Base-by-base conservation (phyloP, 176 grass and related monocot species). In the Cocos nucifera region DNA sequence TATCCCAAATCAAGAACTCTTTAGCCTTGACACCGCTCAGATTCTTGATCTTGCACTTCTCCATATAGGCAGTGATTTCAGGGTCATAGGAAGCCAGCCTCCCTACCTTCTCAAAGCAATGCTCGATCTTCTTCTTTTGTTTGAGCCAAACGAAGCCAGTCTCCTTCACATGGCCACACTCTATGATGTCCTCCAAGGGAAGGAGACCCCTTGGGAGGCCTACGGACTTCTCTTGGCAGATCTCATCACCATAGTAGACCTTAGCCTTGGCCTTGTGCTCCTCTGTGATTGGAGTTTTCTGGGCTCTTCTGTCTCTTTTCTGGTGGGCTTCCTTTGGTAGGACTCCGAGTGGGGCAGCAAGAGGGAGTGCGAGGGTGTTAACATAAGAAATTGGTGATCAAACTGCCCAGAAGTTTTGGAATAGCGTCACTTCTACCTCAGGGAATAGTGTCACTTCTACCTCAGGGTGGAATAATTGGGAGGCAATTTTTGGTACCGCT, bases 131-230 rank as follows among this genome's bases (percentile, higher is more conserved):
- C 23, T 23, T 74, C 79, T 76, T 79, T 77, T 91, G 93, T 63
- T 59, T 79, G 0, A 88, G 81, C 93, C 87, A 97, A 49, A 97
- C 81, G 52, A 88, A 97, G 0, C 83, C 84, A 0, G 87, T 88
- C 78, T 88, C 86, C 86, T 87, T 75, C 9, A 88, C 75, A 69
- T 87, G 78, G 4, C 87, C 93, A 39, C 93, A 97, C 84, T 91
- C 87, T 10, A 85, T 24, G 63, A 92, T 85, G 78, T 97, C 87
- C 16, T 17, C 48, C 0, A 97, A 75, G 0, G 84, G 84, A 1
- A 91, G 85, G 1, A 97, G 82, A 1, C 78, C 87, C 50, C 52
- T 61, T 0, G 93, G 87, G 0, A 91, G 78, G 6, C 77, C 81
- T 4, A 83, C 80, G 2, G 75, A 74, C 55, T 90, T 96, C 54